phyloP scores from a whole-genome alignment of 139 green algal species.

The Haematococcus sp. region DNA sequence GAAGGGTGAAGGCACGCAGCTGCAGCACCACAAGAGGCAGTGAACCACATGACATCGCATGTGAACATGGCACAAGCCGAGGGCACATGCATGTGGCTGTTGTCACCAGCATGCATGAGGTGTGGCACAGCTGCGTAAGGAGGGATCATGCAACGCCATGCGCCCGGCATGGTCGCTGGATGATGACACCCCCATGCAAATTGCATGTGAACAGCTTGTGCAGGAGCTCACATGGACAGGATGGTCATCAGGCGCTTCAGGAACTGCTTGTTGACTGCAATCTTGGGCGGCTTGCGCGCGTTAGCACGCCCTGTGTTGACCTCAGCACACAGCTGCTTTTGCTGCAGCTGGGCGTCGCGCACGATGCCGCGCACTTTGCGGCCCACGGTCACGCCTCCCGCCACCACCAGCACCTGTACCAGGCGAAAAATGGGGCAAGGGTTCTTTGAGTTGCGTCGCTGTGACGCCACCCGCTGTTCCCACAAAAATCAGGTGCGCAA shows the following conservation, averaged over 20 bases:
- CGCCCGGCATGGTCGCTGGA: too few species aligned
- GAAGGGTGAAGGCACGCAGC: slow-evolving; percentile 70
- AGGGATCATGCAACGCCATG: too few species aligned
- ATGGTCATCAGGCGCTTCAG: slow-evolving; percentile 49
- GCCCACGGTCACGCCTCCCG: slow-evolving; percentile 20
- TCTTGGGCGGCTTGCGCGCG: slow-evolving; percentile 6
- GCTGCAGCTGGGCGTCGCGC: slow-evolving; percentile 19
- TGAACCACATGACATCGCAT: too few species aligned
- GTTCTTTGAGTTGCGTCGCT: too few species aligned
- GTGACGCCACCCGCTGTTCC: too few species aligned
- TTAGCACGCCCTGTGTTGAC: slow-evolving; percentile 3
- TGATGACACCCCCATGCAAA: too few species aligned
- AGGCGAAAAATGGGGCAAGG: too few species aligned
- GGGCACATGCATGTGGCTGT: too few species aligned
- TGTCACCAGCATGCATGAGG: too few species aligned
- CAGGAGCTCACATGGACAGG: slow-evolving; percentile 49
- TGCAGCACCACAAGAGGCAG: slow-evolving; percentile 26
- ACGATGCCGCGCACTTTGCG: slow-evolving; percentile 21
- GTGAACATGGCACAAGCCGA: too few species aligned
- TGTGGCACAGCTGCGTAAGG: too few species aligned
- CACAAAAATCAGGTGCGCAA: too few species aligned
- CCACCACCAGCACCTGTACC: slow-evolving; percentile 28
- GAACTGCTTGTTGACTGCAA: slow-evolving; percentile 58
- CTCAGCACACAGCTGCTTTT: slow-evolving; percentile 27
- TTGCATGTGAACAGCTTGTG: neutral